phyloP scores from a whole-genome alignment of 495 filamentous ascomycete species.

The Penicillium salamii region DNA sequence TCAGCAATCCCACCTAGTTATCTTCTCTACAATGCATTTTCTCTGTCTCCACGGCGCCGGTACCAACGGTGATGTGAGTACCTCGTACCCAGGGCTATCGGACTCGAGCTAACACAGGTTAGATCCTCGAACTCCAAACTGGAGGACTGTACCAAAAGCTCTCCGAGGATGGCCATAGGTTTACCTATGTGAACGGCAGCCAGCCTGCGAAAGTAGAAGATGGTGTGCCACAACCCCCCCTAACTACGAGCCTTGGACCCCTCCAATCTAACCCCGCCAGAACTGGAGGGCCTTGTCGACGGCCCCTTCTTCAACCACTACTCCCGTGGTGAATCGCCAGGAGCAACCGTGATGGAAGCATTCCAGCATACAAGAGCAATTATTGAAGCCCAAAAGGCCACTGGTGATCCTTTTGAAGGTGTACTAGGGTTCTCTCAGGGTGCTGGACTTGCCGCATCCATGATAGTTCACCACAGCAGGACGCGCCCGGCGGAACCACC shows the following conservation, averaged over 20 bases:
- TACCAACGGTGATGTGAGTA: conserved; percentile 35
- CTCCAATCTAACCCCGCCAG: conserved; percentile 12
- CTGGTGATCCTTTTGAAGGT: conserved; percentile 44
- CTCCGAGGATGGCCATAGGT: conserved; percentile 30
- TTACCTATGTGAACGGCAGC: conserved; percentile 35
- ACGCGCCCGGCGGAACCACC: conserved; percentile 21
- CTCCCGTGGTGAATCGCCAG: conserved; percentile 21
- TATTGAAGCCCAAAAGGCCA: conserved; percentile 14
- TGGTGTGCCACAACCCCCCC: conserved; percentile 17
- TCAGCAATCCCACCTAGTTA: neutral
- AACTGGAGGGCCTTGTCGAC: conserved; percentile 33
- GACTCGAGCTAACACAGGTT: neutral
- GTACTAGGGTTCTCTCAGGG: conserved; percentile 49
- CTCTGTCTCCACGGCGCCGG: conserved; percentile 40
- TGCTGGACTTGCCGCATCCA: conserved; percentile 33
- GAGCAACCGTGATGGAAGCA: conserved; percentile 26
- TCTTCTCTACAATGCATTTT: conserved; percentile 30
- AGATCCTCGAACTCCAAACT: conserved; percentile 44
- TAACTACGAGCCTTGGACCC: neutral
- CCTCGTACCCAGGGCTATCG: too few relatives aligned
- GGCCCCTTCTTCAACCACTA: conserved; percentile 43
- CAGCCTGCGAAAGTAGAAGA: conserved; percentile 24
- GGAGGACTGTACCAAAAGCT: conserved; percentile 34
- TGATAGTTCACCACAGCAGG: conserved; percentile 36
- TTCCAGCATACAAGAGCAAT: conserved; percentile 31